Conservation (phyloP, 331 rosid species). For the Rosa hybrid region DNA sequence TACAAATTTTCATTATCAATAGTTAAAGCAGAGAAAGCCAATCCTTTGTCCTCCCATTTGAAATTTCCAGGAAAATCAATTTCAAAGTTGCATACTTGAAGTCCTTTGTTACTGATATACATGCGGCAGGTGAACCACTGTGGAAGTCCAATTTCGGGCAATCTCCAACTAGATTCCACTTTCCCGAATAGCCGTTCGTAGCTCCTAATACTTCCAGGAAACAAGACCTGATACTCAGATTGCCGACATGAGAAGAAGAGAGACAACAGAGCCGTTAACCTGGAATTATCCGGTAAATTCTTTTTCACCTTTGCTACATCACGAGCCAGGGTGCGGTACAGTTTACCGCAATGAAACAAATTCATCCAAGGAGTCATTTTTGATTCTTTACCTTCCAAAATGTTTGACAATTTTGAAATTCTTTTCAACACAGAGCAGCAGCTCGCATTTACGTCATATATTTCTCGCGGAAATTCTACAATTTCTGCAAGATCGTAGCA, state of each 20-base stretch:
- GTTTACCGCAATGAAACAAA: neutral
- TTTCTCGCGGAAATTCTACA: neutral
- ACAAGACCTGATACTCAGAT: too few relatives aligned
- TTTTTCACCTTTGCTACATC: neutral
- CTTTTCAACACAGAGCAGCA: neutral
- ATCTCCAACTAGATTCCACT: too few relatives aligned
- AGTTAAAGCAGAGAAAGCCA: neutral
- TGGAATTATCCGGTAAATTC: neutral
- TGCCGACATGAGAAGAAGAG: too few relatives aligned
- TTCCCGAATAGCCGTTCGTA: too few relatives aligned
- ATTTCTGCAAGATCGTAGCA: neutral
- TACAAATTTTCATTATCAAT: too few relatives aligned
- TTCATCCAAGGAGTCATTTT: neutral
- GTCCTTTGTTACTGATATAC: neutral
- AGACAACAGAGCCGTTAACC: too few relatives aligned
- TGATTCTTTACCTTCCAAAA: neutral
- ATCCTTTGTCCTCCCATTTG: neutral
- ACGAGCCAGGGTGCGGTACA: neutral
- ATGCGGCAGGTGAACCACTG: neutral
- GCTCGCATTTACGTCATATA: neutral
- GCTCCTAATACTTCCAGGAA: too few relatives aligned
- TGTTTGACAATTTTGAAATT: neutral
- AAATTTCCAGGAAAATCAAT: neutral
- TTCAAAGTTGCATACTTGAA: neutral
- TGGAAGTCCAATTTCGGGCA: neutral